Base-by-base conservation (phyloP, 2,329 filamentous ascomycete genomes). In the Myrmaecium sp. region DNA sequence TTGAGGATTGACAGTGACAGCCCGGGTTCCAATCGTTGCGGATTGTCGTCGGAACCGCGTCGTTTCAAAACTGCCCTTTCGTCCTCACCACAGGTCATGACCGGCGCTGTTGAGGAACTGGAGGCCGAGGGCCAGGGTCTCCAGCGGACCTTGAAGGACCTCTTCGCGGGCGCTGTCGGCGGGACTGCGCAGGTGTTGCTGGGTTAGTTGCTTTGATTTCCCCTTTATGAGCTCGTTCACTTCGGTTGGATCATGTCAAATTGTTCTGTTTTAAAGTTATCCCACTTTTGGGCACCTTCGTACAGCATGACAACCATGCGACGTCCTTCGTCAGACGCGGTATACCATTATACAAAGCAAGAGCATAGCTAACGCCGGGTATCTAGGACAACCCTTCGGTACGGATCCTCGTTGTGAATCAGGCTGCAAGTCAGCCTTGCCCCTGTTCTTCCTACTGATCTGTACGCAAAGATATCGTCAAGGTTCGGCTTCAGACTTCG, bases 161-260 rank as follows among this genome's bases (percentile, higher is more conserved):
- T 98, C 32, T 78, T 86, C 47, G 71, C 89, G 7, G 89, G 89
- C 19, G 89, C 89, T 32, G 78, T 76, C 5, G 89, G 89, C 36
- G 89, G 89, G 41, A 66, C 95, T 41, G 86, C 89, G 11, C 89
- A 98, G 55, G 89, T 98, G 22, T 58, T 98, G 35, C 66, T 95
- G 38, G 86, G 84, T 93, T 58, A 56, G 71, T 64, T 19, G 12
- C 21, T 15, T 28, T 14, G 14, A n/a, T 18, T 8, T 17, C 17
- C 22, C 23, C 8, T 23, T 13, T 17, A 11, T 8, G 9, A 17
- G 17, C 9, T 15, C 19, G 11, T 24, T 27, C 14, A 6, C 6
- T 11, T 19, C 15, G 9, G 17, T n/a, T 14, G 14, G n/a, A 10
- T 22, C 9, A 21, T 21, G 4, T 18, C 6, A 13, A 7, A 16